Evolutionary conservation across 305 asterid species (phyloP).

Genomic region (Fraxinus velutina): DNA sequence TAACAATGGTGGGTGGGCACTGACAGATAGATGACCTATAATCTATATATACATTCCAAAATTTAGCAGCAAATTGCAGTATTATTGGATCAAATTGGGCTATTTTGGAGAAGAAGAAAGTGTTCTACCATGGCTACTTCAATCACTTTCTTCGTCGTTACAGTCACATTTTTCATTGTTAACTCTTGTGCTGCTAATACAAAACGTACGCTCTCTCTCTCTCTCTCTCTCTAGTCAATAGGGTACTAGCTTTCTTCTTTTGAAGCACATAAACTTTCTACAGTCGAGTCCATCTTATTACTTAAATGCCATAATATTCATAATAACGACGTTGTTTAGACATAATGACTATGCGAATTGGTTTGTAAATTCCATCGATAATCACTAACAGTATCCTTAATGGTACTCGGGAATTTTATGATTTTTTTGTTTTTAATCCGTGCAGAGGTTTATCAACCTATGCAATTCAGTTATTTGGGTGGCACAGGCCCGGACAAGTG

Average conservation of each 20-base stretch:
- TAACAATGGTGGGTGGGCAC: slow-evolving; percentile 14
- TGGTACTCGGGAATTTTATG: background rate
- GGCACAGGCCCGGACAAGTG: slow-evolving; percentile 70
- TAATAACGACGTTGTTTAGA: background rate
- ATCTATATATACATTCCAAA: background rate
- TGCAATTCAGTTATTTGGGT: slow-evolving; percentile 63
- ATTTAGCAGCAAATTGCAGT: background rate
- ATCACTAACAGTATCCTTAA: background rate
- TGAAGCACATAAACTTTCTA: background rate
- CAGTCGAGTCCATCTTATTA: background rate
- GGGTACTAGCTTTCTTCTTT: background rate
- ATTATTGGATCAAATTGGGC: background rate
- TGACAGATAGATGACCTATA: background rate
- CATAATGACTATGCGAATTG: background rate
- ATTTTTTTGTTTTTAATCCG: background rate
- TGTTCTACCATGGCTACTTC: slow-evolving; percentile 28
- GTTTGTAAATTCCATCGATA: background rate
- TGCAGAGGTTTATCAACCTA: slow-evolving; percentile 27
- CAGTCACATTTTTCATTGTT: slow-evolving; percentile 18
- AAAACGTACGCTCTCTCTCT: slow-evolving; percentile 25
- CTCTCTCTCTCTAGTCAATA: background rate
- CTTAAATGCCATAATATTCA: background rate
- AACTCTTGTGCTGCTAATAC: slow-evolving; percentile 11
- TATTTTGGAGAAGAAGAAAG: background rate
- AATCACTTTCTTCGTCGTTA: slow-evolving; percentile 24